Evolutionary conservation across 257 asterid genomes (phyloP).

Genomic region (Solanum chmielewskii): DNA sequence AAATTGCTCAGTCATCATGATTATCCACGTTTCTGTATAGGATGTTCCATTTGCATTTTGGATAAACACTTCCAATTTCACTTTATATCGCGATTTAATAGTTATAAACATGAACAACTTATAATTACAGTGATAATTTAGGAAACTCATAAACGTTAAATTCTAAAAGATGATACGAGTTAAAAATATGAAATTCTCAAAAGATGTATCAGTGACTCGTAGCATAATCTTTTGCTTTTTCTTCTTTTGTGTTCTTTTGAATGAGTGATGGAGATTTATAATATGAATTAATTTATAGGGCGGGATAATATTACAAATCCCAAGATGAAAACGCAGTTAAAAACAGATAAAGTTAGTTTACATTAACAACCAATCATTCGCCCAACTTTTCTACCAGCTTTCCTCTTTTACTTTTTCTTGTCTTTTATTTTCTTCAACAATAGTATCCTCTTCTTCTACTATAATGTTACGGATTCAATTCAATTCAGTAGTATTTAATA

Average conservation of each 20-base stretch:
- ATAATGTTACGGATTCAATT: background rate
- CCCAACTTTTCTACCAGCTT: background rate
- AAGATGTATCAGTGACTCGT: background rate
- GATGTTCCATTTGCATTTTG: background rate
- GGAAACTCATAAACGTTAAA: background rate
- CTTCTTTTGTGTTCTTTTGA: background rate
- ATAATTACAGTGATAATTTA: background rate
- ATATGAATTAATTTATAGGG: background rate
- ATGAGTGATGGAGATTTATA: background rate
- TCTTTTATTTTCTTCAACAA: background rate
- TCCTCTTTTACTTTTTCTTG: background rate
- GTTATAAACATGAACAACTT: too few relatives aligned
- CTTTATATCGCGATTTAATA: background rate
- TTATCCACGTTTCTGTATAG: constrained; percentile 21
- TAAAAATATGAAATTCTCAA: background rate
- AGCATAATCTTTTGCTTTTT: background rate
- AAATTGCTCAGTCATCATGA: constrained; percentile 22
- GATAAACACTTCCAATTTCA: background rate
- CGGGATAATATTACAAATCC: constrained; percentile 9
- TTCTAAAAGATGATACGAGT: background rate
- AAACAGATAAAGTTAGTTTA: constrained; percentile 6
- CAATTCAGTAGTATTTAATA: background rate
- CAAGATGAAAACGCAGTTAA: constrained; percentile 6
- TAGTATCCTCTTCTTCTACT: background rate
- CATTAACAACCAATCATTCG: background rate